Evolutionary conservation across 306 rosid genomes (phyloP).

Genomic region (Adenanthera pavonina): DNA sequence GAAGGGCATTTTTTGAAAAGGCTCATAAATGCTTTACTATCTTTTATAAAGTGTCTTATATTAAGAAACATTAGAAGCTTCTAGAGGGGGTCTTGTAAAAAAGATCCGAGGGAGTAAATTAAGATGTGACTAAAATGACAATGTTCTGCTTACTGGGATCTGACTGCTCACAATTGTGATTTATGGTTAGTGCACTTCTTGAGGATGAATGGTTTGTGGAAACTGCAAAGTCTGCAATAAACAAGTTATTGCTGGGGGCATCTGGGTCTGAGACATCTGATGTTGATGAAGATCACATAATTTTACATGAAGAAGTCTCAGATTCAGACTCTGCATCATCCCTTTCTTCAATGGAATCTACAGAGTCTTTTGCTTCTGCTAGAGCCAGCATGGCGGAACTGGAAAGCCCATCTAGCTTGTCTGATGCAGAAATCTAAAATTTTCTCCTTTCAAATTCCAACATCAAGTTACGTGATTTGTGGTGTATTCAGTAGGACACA

Average conservation of each 20-base stretch:
- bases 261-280: constrained; percentile 86
- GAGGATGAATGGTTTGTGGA: constrained; percentile 98
- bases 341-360: constrained; percentile 69
- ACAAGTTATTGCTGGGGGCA: constrained; percentile 68
- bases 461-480: not conserved
- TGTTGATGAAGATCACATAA: constrained; percentile 76
- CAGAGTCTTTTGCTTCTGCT: constrained; percentile 92
- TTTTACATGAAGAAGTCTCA: constrained; percentile 56
- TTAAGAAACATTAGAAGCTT: no score
- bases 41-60: no score
- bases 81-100: no score
- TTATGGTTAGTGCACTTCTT: constrained; percentile 69
- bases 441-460: not conserved
- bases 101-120: no score
- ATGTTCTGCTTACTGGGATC: not conserved
- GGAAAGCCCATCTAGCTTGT: constrained; percentile 75
- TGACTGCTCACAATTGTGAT: constrained; percentile 36
- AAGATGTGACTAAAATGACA: not conserved
- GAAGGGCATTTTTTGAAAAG: no score
- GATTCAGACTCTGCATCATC: constrained; percentile 84
- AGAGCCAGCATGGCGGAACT: constrained; percentile 95
- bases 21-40: no score
- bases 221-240: constrained; percentile 86
- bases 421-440: constrained; percentile 60
- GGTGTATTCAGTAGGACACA: not conserved